Base-by-base conservation (phyloP, 2,329 filamentous ascomycete species). In the Venturia carpophila region DNA sequence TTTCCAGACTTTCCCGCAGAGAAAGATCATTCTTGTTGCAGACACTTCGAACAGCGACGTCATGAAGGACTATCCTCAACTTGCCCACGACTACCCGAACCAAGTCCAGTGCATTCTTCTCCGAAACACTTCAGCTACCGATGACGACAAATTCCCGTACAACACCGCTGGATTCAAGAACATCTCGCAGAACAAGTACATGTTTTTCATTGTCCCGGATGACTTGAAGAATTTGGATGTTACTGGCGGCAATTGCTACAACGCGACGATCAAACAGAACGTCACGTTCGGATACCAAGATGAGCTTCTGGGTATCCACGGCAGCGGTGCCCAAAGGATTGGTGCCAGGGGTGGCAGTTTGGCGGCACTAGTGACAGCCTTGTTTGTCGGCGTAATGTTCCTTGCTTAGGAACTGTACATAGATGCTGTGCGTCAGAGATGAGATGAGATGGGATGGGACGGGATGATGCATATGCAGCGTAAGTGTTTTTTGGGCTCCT, bases 81-180 rank as follows among this genome's bases (percentile, higher is more conserved):
- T 92, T 72, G 88, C 81, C 7, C 82, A 80, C 60, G 82, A 88
- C 67, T 88, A 85, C 70, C 88, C 88, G 0, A 81, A 82, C 19
- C 88, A 91, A 71, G 87, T 92, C 4, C 86, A 88, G 70, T 92
- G 89, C 74, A 92, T 92, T 69, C 84, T 90, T 69, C 77, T 93
- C 27, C 84, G 90, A 64, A 92, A 92, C 75, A 90, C 88, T 0
- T 84, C 82, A 10, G 81, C 86, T 0, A 92, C 89, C 0, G 89
- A 92, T 69, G 80, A 79, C 0, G 84, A 90, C 73, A 81, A 82
- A 67, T 91, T 92, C 74, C 89, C 90, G 0, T 92, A 92, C 74
- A 82, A 92, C 70, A 92, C 89, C 0, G 79, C 79, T 27, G 87
- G 86, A 0, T 92, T 92, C 77, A 78, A 89, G 75, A 82, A 78